A percentile compares a stretch with the other conserved stretches of the same genome.
phyloP scores from a whole-genome alignment of 331 rosid species.

The Acacia pycnantha region DNA sequence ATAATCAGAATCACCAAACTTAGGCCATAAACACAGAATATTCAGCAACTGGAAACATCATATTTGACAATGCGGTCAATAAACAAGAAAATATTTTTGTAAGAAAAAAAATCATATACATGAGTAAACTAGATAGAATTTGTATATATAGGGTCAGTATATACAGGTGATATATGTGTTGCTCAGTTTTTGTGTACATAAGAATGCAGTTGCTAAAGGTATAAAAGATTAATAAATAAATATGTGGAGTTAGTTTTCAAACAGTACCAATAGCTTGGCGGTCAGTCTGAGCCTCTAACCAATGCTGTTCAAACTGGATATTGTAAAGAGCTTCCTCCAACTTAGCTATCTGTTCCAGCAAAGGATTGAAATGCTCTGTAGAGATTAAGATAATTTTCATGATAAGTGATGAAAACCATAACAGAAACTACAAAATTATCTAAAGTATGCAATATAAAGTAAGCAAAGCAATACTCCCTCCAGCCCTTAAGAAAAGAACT shows the following conservation, averaged over 20 bases:
- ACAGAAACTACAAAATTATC: background rate
- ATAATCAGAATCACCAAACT: background rate
- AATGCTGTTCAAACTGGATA: slow-evolving; percentile 94
- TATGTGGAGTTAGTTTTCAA: background rate
- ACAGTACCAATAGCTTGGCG: slow-evolving; percentile 87
- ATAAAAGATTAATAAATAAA: background rate
- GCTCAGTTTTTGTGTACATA: background rate
- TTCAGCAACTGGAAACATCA: background rate
- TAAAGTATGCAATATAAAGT: background rate
- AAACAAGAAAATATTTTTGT: background rate
- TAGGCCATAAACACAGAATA: background rate
- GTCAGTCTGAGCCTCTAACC: slow-evolving; percentile 93
- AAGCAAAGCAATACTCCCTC: background rate
- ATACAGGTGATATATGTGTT: background rate
- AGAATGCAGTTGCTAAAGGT: background rate
- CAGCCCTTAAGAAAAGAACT: too few species aligned
- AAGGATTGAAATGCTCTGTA: slow-evolving; percentile 88
- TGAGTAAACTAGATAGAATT: background rate
- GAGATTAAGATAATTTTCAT: slow-evolving; percentile 18
- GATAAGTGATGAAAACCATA: background rate
- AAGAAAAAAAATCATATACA: background rate
- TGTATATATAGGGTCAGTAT: background rate
- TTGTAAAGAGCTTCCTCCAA: slow-evolving; percentile 93
- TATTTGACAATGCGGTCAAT: background rate
- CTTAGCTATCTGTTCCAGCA: slow-evolving; percentile 79